These are phyloP conservation scores for Persicaria tinctoria DNA, from an alignment of 148 eudicot genomes.

Conservation along the genomic window DNA sequence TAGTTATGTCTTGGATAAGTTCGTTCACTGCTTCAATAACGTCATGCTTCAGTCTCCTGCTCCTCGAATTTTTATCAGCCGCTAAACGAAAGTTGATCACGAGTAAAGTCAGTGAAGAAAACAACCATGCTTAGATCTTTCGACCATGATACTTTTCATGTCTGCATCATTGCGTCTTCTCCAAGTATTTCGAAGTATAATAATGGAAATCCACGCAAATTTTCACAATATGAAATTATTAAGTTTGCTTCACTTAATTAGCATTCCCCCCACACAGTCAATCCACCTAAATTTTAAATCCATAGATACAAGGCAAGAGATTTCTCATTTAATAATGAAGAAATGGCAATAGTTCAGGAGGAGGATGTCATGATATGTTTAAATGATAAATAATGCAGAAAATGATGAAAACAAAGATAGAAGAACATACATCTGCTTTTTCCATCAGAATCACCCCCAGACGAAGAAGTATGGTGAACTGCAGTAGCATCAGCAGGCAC, in stretches of 20 bases:
- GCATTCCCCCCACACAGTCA: neutral
- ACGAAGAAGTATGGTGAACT: conserved; percentile 59
- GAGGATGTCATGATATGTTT: too few species aligned
- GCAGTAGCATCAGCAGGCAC: conserved; percentile 63
- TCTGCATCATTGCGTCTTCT: neutral
- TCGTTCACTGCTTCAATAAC: conserved; percentile 97
- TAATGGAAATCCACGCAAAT: neutral
- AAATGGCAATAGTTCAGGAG: too few species aligned
- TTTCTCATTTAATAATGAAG: too few species aligned
- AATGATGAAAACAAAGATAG: neutral
- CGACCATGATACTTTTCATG: neutral
- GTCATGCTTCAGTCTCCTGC: conserved; percentile 86
- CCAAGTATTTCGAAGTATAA: neutral
- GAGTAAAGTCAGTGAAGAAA: neutral
- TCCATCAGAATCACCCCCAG: conserved; percentile 97
- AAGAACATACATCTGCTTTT: conserved; percentile 78
- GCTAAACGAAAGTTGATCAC: conserved; percentile 33
- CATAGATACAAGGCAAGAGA: too few species aligned
- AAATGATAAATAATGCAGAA: neutral
- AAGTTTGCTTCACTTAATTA: neutral
- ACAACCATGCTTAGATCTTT: neutral
- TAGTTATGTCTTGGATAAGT: conserved; percentile 80
- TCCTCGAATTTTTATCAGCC: conserved; percentile 70
- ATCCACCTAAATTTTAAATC: too few species aligned
- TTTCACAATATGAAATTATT: neutral